Conservation (phyloP, 73 alveolate species). For the Paramecium biaurelia region DNA sequence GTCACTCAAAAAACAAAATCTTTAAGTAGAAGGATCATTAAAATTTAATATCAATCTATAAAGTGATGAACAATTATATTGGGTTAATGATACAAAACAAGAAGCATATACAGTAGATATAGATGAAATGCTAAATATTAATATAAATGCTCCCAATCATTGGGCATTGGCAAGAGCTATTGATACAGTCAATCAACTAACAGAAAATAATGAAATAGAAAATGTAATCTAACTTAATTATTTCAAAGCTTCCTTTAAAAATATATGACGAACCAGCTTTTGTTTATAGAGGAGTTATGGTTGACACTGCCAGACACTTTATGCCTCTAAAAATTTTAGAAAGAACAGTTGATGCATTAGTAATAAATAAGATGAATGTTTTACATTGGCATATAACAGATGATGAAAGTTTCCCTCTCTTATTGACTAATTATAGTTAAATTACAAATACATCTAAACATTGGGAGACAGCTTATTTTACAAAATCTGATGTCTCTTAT, state of each 20-base stretch:
- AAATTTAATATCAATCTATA: not conserved
- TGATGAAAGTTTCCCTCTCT: slow-evolving; percentile 82
- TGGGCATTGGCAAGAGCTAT: slow-evolving; percentile 49
- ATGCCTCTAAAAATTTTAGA: slow-evolving; percentile 62
- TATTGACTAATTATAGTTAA: slow-evolving; percentile 67
- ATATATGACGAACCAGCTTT: slow-evolving; percentile 78
- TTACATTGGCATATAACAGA: slow-evolving; percentile 90
- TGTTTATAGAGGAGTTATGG: slow-evolving; percentile 84
- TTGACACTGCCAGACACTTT: slow-evolving; percentile 85
- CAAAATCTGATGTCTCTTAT: slow-evolving; percentile 70
- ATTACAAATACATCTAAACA: slow-evolving; percentile 72
- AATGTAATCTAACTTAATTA: not conserved
- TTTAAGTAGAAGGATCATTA: not conserved
- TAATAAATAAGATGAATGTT: slow-evolving; percentile 74
- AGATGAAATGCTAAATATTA: not conserved
- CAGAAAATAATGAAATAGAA: slow-evolving; percentile 21
- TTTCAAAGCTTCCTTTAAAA: slow-evolving; percentile 62
- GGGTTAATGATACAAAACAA: not conserved
- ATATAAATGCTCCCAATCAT: slow-evolving; percentile 23
- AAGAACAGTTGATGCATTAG: slow-evolving; percentile 68
- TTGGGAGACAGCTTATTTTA: slow-evolving; percentile 68
- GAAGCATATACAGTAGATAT: not conserved
- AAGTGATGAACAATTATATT: not conserved
- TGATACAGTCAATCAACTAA: slow-evolving; percentile 32
- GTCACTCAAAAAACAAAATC: not conserved